phyloP scores from a whole-genome alignment of 2,329 filamentous ascomycete species.

The Pyrenophora graminea region DNA sequence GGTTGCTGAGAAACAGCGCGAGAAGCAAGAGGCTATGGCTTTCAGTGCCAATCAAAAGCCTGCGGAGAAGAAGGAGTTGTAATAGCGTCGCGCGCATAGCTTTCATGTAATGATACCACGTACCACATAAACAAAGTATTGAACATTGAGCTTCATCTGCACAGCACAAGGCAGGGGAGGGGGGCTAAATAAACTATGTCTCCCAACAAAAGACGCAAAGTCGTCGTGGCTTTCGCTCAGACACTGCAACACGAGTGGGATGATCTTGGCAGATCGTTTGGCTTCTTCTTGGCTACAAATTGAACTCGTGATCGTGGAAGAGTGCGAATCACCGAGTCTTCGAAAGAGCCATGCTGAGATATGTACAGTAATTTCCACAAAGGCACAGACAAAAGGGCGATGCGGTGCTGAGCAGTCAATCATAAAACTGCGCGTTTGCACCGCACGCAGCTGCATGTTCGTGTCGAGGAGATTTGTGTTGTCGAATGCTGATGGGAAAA shows the following conservation, averaged over 20 bases:
- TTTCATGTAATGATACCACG: background rate
- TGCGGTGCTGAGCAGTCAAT: background rate
- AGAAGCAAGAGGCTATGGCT: slow-evolving; percentile 42
- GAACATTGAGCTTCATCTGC: background rate
- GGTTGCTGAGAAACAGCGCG: slow-evolving; percentile 42
- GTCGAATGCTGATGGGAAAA: background rate
- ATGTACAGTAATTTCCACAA: background rate
- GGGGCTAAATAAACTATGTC: slow-evolving; percentile 51
- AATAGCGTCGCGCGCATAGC: background rate
- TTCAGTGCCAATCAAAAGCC: slow-evolving; percentile 27
- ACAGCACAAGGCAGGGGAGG: background rate
- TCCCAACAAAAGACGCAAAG: slow-evolving; percentile 88
- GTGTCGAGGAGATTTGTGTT: slow-evolving; percentile 2
- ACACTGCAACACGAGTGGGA: slow-evolving; percentile 94
- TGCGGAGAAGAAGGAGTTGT: slow-evolving; percentile 58
- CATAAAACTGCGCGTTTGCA: slow-evolving; percentile 4
- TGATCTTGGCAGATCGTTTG: slow-evolving; percentile 82
- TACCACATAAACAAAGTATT: background rate
- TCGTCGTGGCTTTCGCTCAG: slow-evolving; percentile 75
- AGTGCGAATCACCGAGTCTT: slow-evolving; percentile 77
- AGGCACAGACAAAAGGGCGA: background rate
- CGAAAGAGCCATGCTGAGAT: slow-evolving; percentile 72
- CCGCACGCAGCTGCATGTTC: background rate
- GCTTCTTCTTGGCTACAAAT: slow-evolving; percentile 78
- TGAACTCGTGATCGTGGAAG: slow-evolving; percentile 83